These are phyloP conservation scores for Sugiyamaella neomexicana DNA, from an alignment of 1,139 yeast genomes.

Conservation along the genomic window DNA sequence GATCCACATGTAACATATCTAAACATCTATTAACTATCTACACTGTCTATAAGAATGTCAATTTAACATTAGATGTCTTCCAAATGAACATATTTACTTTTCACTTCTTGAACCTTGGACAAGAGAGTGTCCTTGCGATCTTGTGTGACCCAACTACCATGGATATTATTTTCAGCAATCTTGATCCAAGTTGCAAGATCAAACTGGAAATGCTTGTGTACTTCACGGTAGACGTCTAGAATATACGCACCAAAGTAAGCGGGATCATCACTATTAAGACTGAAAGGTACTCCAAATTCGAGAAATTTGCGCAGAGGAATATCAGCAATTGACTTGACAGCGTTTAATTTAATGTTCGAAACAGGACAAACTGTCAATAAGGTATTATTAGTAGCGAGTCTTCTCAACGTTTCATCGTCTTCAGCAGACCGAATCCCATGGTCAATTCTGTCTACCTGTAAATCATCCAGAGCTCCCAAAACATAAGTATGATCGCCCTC, in stretches of 20 bases:
- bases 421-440: constrained; percentile 71
- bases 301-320: constrained; percentile 63
- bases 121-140: constrained; percentile 52
- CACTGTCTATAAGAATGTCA: background rate
- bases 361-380: constrained; percentile 73
- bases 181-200: constrained; percentile 55
- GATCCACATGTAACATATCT: background rate
- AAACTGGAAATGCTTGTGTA: constrained; percentile 65
- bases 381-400: constrained; percentile 54
- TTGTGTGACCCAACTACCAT: constrained; percentile 68
- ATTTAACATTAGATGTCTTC: background rate
- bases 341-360: constrained; percentile 71
- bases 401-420: constrained; percentile 52
- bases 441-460: constrained; percentile 68
- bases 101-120: constrained; percentile 49
- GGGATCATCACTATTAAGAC: constrained; percentile 81
- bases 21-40: background rate
- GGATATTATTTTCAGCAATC: constrained; percentile 44
- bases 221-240: constrained; percentile 67
- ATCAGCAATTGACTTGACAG: constrained; percentile 63
- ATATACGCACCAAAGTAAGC: constrained; percentile 85
- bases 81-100: constrained; percentile 44
- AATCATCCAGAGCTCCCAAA: constrained; percentile 53
- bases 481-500: constrained; percentile 76
- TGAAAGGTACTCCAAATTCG: constrained; percentile 65